Conservation (phyloP, 176 grass and related monocot species). For the Ensete glaucum region DNA sequence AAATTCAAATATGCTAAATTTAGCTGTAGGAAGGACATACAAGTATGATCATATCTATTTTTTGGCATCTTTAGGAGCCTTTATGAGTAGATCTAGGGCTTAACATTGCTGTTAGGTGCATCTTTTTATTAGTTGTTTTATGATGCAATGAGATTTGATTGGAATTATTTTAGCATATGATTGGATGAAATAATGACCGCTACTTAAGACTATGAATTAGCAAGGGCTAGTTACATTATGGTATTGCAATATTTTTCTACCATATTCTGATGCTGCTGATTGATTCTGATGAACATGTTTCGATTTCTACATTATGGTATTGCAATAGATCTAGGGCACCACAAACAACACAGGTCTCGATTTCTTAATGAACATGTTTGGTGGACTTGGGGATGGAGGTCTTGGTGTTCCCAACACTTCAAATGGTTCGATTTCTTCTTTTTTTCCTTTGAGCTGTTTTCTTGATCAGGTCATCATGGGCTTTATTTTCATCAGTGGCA, state of each 20-base stretch:
- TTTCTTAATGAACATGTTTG: conserved; percentile 80
- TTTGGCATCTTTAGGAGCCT: background rate
- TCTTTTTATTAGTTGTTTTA: background rate
- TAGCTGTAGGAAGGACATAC: background rate
- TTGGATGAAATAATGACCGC: background rate
- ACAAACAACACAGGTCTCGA: conserved; percentile 46
- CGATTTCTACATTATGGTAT: too few relatives aligned
- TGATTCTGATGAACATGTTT: conserved; percentile 14
- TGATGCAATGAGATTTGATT: background rate
- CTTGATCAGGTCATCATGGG: background rate
- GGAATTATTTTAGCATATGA: background rate
- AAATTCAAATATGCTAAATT: too few relatives aligned
- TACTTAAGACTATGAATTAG: too few relatives aligned
- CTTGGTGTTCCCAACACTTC: conserved; percentile 48
- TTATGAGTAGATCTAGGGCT: background rate
- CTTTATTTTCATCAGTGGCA: conserved; percentile 21
- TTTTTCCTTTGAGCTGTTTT: background rate
- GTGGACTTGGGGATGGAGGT: conserved; percentile 77
- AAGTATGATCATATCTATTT: background rate
- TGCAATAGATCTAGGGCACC: too few relatives aligned
- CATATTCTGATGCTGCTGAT: background rate
- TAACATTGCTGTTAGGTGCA: background rate
- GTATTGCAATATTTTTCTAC: background rate
- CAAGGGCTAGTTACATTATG: too few relatives aligned
- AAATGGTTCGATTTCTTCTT: conserved; percentile 46